Base-by-base conservation (phyloP, 768 basidiomycete genomes). In the Gloeostereum incarnatum region DNA sequence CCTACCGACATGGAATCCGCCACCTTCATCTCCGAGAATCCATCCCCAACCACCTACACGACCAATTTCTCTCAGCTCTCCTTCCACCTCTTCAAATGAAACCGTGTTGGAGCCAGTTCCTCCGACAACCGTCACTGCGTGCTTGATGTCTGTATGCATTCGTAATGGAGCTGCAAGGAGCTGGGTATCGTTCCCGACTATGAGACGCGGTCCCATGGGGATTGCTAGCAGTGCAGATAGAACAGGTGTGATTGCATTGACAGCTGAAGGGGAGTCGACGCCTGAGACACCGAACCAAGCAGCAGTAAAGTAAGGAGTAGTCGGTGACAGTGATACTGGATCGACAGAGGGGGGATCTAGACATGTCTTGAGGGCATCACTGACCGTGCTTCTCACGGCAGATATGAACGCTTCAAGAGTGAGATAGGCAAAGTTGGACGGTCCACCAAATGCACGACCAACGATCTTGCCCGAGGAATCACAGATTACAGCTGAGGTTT, bases 221-320 rank as follows among this genome's bases (percentile, higher is more conserved):
- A 89, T 65, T 20, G 59, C 66, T 4, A 87, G 63, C 13, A 88
- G 68, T 2, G 51, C 49, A 2, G 81, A 70, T 30, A 88, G 59
- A 8, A 67, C 58, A 3, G 62, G 58, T 0, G 73, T 69, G 35
- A 89, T 64, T 7, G 65, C 65, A 10, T 65, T 69, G 39, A 78
- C 67, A 11, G 78, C 79, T 10, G 70, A 63, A 2, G 77, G 69
- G 7, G 81, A 82, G 55, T 90, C 89, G 20, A 85, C 81, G 23
- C 88, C 88, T 1, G 88, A 82, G 11, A 86, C 69, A 21, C 83
- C 88, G 49, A 92, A 74, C 84, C 87, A 92, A 0, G 81, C 88
- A 2, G 77, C 71, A 14, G 70, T 69, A 46, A 92, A 80, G 7
- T 51, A 25, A 13, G 58, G 63, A 16, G 53, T 37, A 1, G 51